Percentiles rank a stretch among this genome's conserved stretches.
These are phyloP conservation scores for Hortiboletus flavorubellus DNA, from an alignment of 768 basidiomycete species.

Conservation along the genomic window DNA sequence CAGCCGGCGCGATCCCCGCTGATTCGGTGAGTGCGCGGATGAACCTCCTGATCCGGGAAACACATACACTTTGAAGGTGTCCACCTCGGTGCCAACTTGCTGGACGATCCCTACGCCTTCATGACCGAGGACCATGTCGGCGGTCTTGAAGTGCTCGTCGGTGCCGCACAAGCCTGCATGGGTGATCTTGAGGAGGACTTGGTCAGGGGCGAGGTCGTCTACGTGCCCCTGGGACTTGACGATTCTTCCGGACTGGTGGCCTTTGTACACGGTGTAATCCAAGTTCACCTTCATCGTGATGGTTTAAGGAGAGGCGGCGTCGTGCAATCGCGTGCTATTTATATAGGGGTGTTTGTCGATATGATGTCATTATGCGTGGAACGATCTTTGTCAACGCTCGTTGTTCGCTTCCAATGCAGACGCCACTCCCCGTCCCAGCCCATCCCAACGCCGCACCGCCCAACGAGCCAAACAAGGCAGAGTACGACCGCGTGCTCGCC, in stretches of 20 bases:
- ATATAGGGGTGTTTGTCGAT: not conserved
- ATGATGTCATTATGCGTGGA: constrained; percentile 6
- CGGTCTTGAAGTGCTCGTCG: constrained; percentile 32
- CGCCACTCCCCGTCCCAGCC: constrained; percentile 25
- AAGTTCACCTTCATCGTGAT: constrained; percentile 19
- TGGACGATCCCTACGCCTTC: constrained; percentile 38
- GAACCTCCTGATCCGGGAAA: not conserved
- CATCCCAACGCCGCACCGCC: constrained; percentile 32
- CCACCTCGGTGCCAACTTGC: constrained; percentile 30
- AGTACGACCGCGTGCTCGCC: constrained; percentile 52
- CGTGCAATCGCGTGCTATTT: not conserved
- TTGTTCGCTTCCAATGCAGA: constrained; percentile 7
- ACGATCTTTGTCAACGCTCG: too few relatives aligned
- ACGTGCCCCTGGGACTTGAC: constrained; percentile 15
- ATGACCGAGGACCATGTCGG: constrained; percentile 39
- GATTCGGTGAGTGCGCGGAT: not conserved
- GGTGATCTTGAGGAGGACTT: constrained; percentile 32
- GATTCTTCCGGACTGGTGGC: constrained; percentile 18
- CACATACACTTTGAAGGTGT: constrained; percentile 33
- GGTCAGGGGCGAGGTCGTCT: constrained; percentile 20
- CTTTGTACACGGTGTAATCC: constrained; percentile 32
- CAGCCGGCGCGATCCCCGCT: constrained; percentile 37
- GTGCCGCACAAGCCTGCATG: constrained; percentile 39
- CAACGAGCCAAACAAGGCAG: constrained; percentile 38
- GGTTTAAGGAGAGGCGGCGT: not conserved